These are phyloP conservation scores for Hermanozyma aechmeae DNA, from an alignment of 805 yeast species.

Conservation along the genomic window DNA sequence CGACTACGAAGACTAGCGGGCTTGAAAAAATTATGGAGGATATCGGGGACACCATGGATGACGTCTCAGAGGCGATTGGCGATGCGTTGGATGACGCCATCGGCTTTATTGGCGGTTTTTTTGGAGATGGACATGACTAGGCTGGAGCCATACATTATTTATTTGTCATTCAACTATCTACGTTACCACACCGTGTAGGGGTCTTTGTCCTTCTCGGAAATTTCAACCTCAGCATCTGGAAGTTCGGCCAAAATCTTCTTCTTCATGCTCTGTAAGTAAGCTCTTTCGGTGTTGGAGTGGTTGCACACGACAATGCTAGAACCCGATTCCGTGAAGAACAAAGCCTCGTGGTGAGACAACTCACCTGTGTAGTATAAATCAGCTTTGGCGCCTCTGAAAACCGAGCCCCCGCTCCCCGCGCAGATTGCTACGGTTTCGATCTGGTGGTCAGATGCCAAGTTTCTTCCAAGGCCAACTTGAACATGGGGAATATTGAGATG, in stretches of 20 bases:
- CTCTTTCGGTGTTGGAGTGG: constrained; percentile 90
- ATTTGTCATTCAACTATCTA: neutral
- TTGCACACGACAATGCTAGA: constrained; percentile 68
- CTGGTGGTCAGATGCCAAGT: constrained; percentile 14
- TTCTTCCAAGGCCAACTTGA: constrained; percentile 45
- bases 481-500: constrained; percentile 44
- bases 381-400: constrained; percentile 49
- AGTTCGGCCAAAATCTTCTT: constrained; percentile 39
- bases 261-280: constrained; percentile 52
- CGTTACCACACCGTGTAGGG: constrained; percentile 35
- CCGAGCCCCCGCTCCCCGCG: constrained; percentile 90
- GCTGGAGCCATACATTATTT: too few species aligned
- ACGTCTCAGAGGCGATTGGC: constrained; percentile 3
- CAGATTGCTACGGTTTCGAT: constrained; percentile 70
- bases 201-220: constrained; percentile 55
- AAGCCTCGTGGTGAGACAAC: constrained; percentile 85
- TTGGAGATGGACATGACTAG: too few species aligned
- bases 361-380: constrained; percentile 90
- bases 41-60: constrained; percentile 4
- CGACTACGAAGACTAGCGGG: constrained; percentile 2
- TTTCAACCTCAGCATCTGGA: constrained; percentile 30
- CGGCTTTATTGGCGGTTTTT: too few species aligned
- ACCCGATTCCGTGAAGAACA: constrained; percentile 63
- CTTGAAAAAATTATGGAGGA: constrained; percentile 4
- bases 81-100: constrained; percentile 3